These are phyloP conservation scores for Lodderomyces parapsilosis DNA, from an alignment of 1,139 yeast species.

Conservation along the genomic window DNA sequence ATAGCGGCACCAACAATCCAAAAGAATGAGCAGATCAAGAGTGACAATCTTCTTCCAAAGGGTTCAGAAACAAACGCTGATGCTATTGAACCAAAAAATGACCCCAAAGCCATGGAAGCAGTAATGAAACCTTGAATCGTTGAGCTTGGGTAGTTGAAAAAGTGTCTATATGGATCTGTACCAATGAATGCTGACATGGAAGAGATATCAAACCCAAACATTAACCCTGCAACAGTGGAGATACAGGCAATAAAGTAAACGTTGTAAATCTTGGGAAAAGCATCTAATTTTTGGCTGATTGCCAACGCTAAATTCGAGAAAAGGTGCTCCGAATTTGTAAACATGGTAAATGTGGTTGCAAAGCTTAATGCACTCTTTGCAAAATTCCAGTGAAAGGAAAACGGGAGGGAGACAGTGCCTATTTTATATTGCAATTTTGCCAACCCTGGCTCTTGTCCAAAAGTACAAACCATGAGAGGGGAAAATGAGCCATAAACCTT, in stretches of 20 bases:
- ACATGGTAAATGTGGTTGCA: constrained; percentile 9
- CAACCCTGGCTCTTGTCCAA: too few species aligned
- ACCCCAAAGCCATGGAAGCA: constrained; percentile 59
- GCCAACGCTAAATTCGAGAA: constrained; percentile 31
- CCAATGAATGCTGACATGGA: constrained; percentile 64
- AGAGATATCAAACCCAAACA: constrained; percentile 70
- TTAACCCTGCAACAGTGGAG: constrained; percentile 57
- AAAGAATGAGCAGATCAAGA: constrained; percentile 43
- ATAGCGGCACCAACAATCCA: constrained; percentile 55
- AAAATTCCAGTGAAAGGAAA: neutral
- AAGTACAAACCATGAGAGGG: too few species aligned
- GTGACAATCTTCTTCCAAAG: constrained; percentile 58
- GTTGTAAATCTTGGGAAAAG: constrained; percentile 42
- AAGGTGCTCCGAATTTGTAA: constrained; percentile 12
- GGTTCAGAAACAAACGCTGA: constrained; percentile 54
- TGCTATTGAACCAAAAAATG: constrained; percentile 53
- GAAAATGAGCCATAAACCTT: too few species aligned
- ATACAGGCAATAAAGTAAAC: constrained; percentile 44
- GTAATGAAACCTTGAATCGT: constrained; percentile 60
- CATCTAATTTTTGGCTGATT: constrained; percentile 33
- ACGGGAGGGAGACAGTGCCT: neutral
- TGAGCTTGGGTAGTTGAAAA: constrained; percentile 41
- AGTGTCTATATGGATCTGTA: constrained; percentile 20
- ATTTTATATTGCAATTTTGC: neutral
- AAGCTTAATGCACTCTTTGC: neutral